These are phyloP conservation scores for Globisporangium irregulare DNA, from an alignment of 352 stramenopile genomes.

Conservation along the genomic window DNA sequence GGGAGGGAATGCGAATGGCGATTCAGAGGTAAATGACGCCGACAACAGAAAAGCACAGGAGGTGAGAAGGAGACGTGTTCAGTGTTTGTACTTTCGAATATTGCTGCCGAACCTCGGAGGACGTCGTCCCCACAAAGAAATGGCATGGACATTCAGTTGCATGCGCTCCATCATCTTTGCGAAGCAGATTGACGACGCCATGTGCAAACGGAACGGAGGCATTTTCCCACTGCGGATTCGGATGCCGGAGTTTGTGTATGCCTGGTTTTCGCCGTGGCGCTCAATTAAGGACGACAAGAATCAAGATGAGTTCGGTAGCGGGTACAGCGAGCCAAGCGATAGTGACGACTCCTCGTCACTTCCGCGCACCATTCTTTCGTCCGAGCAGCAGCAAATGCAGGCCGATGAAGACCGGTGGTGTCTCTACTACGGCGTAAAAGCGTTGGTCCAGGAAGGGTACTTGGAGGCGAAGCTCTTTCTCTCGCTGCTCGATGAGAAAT, in stretches of 20 bases:
- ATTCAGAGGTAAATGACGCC: background rate
- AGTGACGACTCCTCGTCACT: conserved; percentile 4
- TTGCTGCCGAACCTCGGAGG: conserved; percentile 88
- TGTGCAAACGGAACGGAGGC: conserved; percentile 49
- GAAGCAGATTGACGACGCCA: conserved; percentile 83
- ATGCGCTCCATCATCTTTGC: conserved; percentile 89
- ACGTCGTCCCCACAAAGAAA: conserved; percentile 67
- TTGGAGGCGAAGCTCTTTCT: conserved; percentile 91
- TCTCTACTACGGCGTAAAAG: conserved; percentile 92
- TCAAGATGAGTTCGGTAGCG: conserved; percentile 27
- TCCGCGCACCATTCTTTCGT: conserved; percentile 7
- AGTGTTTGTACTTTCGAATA: conserved; percentile 90
- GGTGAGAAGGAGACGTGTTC: conserved; percentile 43
- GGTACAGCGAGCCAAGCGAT: background rate
- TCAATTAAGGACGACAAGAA: conserved; percentile 59
- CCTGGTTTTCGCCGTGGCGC: conserved; percentile 86
- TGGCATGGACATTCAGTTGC: conserved; percentile 85
- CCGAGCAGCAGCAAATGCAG: conserved; percentile 44
- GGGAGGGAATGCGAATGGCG: background rate
- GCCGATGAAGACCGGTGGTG: conserved; percentile 91
- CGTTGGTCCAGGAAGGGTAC: conserved; percentile 78
- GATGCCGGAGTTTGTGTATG: conserved; percentile 93
- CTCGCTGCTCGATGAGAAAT: conserved; percentile 90
- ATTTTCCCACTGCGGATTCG: conserved; percentile 58
- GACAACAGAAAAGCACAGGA: conserved; percentile 16